A percentile compares a stretch with the other conserved stretches of the same genome.
These are phyloP conservation scores for Tricholoma flavovirens DNA, from an alignment of 768 basidiomycete genomes.

Conservation along the genomic window DNA sequence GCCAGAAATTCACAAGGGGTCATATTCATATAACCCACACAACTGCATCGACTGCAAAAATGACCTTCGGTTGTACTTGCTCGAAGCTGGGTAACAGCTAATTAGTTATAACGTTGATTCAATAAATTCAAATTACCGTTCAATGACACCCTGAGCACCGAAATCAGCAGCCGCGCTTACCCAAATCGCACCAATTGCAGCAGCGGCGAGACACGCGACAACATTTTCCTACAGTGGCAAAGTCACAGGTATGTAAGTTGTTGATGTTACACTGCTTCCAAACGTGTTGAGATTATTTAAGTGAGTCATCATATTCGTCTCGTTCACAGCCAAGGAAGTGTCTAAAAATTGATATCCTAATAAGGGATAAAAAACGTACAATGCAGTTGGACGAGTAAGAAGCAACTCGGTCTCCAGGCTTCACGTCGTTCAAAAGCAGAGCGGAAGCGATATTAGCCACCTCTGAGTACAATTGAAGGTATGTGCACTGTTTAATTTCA, in stretches of 20 bases:
- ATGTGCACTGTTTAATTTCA: constrained; percentile 41
- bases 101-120: not conserved
- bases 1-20: constrained; percentile 6
- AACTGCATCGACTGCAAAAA: constrained; percentile 70
- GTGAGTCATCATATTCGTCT: not conserved
- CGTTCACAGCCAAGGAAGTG: not conserved
- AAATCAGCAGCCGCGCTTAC: constrained; percentile 80
- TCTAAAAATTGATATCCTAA: constrained; percentile 3
- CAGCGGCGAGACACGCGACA: constrained; percentile 58
- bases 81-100: constrained; percentile 44
- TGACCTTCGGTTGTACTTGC: constrained; percentile 69
- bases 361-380: constrained; percentile 34
- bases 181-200: constrained; percentile 77
- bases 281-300: not conserved
- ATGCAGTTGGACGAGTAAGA: constrained; percentile 79
- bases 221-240: constrained; percentile 51
- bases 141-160: constrained; percentile 70
- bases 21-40: constrained; percentile 38
- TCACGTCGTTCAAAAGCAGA: constrained; percentile 44
- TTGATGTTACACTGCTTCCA: not conserved
- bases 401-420: constrained; percentile 66
- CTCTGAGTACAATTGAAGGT: constrained; percentile 50
- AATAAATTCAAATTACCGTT: constrained; percentile 41
- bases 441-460: constrained; percentile 56
- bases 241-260: constrained; percentile 1